Evolutionary conservation across 345 rosid species (phyloP), one percentile per base, ranked within the genome.

Genomic region (Ailanthus altissimus): DNA sequence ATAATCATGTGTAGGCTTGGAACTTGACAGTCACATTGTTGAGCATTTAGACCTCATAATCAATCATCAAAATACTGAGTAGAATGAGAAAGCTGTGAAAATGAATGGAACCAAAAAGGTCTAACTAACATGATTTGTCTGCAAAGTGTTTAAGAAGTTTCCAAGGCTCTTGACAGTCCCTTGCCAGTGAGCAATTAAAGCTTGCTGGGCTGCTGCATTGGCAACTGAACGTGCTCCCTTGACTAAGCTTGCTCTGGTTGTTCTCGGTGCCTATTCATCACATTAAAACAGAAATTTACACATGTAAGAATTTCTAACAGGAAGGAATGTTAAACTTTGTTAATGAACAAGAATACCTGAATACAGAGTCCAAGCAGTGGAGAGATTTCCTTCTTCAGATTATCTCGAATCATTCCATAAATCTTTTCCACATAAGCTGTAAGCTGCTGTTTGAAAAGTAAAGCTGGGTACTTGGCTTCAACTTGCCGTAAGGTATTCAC

Each of bases 351-450:
- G 28, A 20, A 23, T 86, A 91, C 98, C 97, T 94, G 98, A 76
- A 94, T 94, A 88, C 98, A 94, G 81, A 94, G 84, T 70, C 98
- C 98, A 63, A 94, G 97, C 79, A 92, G 84, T 42, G 98, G 98
- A 75, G 98, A 94, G 67, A 94, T 94, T 83, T 94, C 97, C 80
- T 94, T 94, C 89, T 94, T 94, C 77, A 94, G 86, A 84, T 92
- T 94, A 83, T 94, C 98, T 20, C 98, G 84, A 82, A 94, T 91
- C 97, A 94, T 94, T 68, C 98, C 98, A 43, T 94, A 94, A 75
- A 94, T 93, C 88, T 94, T 94, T 80, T 94, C 98, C 20, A 94
- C 97, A 79, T 92, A 94, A 43, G 98, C 98, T 14, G 97, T 94
- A 73, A 94, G 93, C 78, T 94, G 98, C 86, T 94, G 98, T 78